Conservation (phyloP, 73 alveolate species). For the Stentor roeselii region DNA sequence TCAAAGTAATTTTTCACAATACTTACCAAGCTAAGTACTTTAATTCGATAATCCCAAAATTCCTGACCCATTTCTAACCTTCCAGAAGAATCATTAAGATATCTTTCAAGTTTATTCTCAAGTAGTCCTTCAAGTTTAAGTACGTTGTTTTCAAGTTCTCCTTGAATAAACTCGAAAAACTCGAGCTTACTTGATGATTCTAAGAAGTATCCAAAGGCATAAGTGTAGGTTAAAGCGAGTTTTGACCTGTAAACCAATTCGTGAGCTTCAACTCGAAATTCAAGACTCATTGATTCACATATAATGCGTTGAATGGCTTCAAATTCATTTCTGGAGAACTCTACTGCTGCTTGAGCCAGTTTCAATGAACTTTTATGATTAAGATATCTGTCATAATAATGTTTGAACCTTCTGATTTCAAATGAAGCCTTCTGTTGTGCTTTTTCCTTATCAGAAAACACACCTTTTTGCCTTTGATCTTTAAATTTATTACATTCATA, state of each 20-base stretch:
- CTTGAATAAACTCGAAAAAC: slow-evolving; percentile 54
- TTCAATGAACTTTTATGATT: not conserved
- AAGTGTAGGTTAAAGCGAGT: slow-evolving; percentile 45
- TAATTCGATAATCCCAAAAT: slow-evolving; percentile 39
- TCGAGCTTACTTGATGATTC: slow-evolving; percentile 36
- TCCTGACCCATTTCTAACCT: slow-evolving; percentile 33
- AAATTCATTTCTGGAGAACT: not conserved
- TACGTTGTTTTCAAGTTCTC: slow-evolving; percentile 43
- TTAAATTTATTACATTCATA: slow-evolving; percentile 71
- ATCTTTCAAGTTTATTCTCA: slow-evolving; percentile 40
- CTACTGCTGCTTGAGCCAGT: slow-evolving; percentile 4
- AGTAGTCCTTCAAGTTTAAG: slow-evolving; percentile 36
- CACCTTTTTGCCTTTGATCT: slow-evolving; percentile 36
- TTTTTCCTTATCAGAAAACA: slow-evolving; percentile 10
- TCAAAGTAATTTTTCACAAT: slow-evolving; percentile 50
- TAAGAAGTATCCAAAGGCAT: slow-evolving; percentile 48
- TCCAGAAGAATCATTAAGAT: slow-evolving; percentile 34
- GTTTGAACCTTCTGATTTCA: not conserved
- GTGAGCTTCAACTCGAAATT: slow-evolving; percentile 39
- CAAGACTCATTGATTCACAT: slow-evolving; percentile 27
- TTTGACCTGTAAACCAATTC: slow-evolving; percentile 52
- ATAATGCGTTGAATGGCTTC: not conserved
- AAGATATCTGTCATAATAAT: not conserved
- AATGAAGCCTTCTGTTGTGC: not conserved
- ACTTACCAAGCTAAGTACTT: slow-evolving; percentile 30